phyloP scores from a whole-genome alignment of 495 filamentous ascomycete genomes.

The Tetracladium setigerum region DNA sequence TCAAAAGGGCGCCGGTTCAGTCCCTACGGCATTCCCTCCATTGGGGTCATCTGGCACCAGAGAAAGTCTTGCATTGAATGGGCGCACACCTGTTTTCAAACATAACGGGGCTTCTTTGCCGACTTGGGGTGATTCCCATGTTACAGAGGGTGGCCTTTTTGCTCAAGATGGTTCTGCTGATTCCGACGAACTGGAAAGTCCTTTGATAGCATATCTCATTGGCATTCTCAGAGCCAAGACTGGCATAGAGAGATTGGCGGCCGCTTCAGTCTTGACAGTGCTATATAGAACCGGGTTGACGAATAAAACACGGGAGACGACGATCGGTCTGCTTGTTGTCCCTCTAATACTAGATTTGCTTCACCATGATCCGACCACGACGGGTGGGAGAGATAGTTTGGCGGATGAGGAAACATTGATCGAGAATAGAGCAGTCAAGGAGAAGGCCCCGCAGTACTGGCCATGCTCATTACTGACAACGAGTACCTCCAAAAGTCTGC shows the following conservation, averaged over 20 bases:
- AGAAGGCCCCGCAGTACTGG: conserved; percentile 66
- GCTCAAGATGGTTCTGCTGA: conserved; percentile 15
- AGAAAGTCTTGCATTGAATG: conserved; percentile 9
- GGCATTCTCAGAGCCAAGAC: conserved; percentile 54
- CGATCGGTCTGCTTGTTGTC: conserved; percentile 59
- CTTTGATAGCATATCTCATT: conserved; percentile 78
- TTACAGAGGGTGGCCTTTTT: not conserved
- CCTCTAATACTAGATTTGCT: conserved; percentile 67
- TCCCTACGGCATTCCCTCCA: conserved; percentile 20
- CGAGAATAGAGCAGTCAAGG: conserved; percentile 45
- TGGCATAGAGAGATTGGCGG: conserved; percentile 63
- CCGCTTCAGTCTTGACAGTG: conserved; percentile 71
- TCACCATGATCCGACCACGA: conserved; percentile 33
- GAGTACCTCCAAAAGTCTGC: conserved; percentile 72
- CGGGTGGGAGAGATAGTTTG: conserved; percentile 17
- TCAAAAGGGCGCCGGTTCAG: conserved; percentile 8
- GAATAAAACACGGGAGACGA: conserved; percentile 51
- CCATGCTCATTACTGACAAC: conserved; percentile 70
- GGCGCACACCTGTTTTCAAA: conserved; percentile 4
- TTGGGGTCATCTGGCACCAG: conserved; percentile 17
- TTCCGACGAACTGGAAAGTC: conserved; percentile 63
- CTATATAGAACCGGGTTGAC: conserved; percentile 64
- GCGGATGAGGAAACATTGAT: conserved; percentile 28
- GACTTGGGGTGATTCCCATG: conserved; percentile 13
- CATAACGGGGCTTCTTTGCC: conserved; percentile 9